Evolutionary conservation across 2,329 filamentous ascomycete genomes (phyloP).

Genomic region (Aspergillus neotritici): DNA sequence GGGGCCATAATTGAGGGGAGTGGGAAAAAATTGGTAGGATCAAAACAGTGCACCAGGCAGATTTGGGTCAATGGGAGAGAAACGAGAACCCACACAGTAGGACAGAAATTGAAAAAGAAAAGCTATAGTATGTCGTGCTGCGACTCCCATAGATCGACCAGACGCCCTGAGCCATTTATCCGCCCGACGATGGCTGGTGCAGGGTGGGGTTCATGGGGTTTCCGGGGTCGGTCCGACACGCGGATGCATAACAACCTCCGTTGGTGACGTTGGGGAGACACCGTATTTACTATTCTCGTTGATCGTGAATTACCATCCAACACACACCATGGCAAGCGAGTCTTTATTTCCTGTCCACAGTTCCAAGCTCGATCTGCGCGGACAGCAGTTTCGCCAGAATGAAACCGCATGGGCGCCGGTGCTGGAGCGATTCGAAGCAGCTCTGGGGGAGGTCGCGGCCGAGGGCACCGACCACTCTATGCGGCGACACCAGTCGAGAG

Average conservation of each 20-base stretch:
- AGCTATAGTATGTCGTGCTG: too few species aligned
- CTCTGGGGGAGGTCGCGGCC: conserved; percentile 21
- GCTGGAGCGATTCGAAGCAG: conserved; percentile 24
- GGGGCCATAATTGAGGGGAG: conserved; percentile 1
- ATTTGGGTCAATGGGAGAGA: too few species aligned
- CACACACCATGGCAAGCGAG: conserved; percentile 10
- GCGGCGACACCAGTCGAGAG: conserved; percentile 23
- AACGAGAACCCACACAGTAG: too few species aligned
- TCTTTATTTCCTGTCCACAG: conserved; percentile 13
- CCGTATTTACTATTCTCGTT: not conserved
- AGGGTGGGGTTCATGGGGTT: not conserved
- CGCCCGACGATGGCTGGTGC: too few species aligned
- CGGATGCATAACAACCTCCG: not conserved
- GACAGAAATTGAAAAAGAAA: not conserved
- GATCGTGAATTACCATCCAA: not conserved
- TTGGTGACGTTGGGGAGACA: too few species aligned
- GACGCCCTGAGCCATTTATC: not conserved
- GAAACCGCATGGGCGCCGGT: conserved; percentile 27
- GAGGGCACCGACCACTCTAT: conserved; percentile 29
- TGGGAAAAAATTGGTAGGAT: not conserved
- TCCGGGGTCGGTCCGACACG: conserved; percentile 5
- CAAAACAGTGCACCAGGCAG: too few species aligned
- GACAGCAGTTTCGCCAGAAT: conserved; percentile 16
- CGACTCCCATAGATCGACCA: conserved; percentile 10
- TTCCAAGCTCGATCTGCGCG: conserved; percentile 18